phyloP scores from a whole-genome alignment of 2,329 filamentous ascomycete genomes.

The Alternaria metachromatica region DNA sequence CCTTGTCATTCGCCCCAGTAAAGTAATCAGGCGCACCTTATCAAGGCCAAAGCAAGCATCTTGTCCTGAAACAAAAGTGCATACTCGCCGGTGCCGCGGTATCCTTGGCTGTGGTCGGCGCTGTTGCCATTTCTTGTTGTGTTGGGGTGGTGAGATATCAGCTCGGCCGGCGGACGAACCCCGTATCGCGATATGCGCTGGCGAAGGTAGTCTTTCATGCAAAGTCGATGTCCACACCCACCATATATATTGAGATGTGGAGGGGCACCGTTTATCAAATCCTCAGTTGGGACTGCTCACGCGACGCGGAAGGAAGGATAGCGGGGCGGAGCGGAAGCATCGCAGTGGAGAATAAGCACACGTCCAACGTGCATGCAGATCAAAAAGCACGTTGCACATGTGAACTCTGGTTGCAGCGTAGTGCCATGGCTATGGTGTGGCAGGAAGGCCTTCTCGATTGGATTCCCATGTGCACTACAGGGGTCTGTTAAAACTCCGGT shows the following conservation, averaged over 20 bases:
- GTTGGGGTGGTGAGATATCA: background rate
- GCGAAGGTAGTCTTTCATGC: background rate
- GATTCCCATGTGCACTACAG: background rate
- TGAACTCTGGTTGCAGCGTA: background rate
- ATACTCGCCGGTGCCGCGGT: background rate
- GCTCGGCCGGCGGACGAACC: background rate
- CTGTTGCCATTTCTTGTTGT: background rate
- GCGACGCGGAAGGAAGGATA: slow-evolving; percentile 1
- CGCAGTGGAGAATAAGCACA: background rate
- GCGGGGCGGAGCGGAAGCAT: slow-evolving; percentile 5
- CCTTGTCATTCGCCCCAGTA: background rate
- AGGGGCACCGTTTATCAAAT: background rate
- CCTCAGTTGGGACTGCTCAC: slow-evolving; percentile 1
- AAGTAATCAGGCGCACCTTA: background rate
- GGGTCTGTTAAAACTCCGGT: slow-evolving; percentile 2
- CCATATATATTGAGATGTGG: background rate
- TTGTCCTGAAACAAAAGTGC: background rate
- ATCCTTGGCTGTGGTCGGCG: background rate
- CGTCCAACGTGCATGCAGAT: slow-evolving; percentile 5
- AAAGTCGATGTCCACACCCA: background rate
- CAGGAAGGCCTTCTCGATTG: background rate
- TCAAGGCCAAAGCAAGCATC: background rate
- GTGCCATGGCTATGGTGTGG: slow-evolving; percentile 1
- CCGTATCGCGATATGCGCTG: background rate
- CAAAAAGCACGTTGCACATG: background rate